Evolutionary conservation across 176 grass and related monocot species (phyloP).

Genomic region (Hordeum marinum): DNA sequence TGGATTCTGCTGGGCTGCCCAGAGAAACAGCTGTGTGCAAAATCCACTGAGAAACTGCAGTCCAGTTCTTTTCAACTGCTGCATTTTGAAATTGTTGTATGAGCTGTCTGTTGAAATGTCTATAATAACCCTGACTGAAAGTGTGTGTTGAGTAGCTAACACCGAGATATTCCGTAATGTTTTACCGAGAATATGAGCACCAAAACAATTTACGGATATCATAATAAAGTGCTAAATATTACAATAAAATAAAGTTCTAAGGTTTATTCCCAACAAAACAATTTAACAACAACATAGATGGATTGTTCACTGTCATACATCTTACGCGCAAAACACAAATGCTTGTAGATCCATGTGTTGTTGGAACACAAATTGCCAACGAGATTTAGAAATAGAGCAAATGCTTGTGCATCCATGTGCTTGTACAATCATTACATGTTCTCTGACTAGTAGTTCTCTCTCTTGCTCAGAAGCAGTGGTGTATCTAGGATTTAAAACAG

Average conservation of each 20-base stretch:
- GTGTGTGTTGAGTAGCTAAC: neutral
- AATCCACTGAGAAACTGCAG: neutral
- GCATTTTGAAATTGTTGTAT: neutral
- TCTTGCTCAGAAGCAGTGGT: too few relatives aligned
- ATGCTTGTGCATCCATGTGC: too few relatives aligned
- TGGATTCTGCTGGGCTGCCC: neutral
- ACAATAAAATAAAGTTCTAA: neutral
- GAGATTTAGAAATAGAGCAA: neutral
- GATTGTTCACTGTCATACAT: neutral
- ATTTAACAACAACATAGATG: neutral
- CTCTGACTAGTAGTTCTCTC: too few relatives aligned
- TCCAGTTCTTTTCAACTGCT: too few relatives aligned
- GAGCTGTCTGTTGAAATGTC: neutral
- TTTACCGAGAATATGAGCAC: neutral
- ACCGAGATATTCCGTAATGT: neutral
- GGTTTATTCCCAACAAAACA: neutral
- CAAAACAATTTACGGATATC: neutral
- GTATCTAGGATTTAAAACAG: too few relatives aligned
- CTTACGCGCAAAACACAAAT: neutral
- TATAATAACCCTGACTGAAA: neutral
- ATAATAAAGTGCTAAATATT: neutral
- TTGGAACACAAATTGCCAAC: neutral
- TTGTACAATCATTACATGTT: too few relatives aligned
- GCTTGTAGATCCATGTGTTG: neutral
- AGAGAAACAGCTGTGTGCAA: neutral